A percentile compares a stretch with the other conserved stretches of the same genome.
phyloP scores from a whole-genome alignment of 495 filamentous ascomycete genomes.

The Neurospora pannonica region DNA sequence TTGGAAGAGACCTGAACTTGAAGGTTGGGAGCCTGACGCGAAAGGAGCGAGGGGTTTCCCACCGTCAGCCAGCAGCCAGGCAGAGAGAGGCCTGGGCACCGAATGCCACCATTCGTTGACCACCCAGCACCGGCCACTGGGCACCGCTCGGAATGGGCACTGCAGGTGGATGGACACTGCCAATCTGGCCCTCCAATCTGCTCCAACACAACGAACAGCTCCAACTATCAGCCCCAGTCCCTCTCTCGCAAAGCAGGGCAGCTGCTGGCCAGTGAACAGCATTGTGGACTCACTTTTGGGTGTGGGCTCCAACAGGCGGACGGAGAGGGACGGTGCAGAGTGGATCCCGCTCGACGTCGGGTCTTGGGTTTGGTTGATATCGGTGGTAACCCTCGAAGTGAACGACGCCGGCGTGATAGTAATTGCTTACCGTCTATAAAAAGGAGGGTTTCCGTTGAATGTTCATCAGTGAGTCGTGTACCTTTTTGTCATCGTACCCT shows the following conservation, averaged over 20 bases:
- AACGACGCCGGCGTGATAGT: not conserved
- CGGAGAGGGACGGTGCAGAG: not conserved
- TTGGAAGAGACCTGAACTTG: not conserved
- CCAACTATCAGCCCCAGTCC: not conserved
- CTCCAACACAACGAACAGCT: not conserved
- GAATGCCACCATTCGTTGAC: not conserved
- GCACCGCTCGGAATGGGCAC: not conserved
- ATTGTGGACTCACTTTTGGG: not conserved
- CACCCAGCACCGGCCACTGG: not conserved
- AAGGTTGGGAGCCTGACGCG: not conserved
- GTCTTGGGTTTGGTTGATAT: not conserved
- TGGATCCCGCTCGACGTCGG: not conserved
- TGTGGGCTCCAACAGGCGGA: not conserved
- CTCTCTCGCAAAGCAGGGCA: not conserved
- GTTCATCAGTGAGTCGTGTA: not conserved
- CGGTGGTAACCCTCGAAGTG: not conserved
- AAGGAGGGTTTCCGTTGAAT: not conserved
- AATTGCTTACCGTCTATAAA: not conserved
- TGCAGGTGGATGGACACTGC: not conserved
- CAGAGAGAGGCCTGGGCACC: not conserved
- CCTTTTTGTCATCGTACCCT: not conserved
- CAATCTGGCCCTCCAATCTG: not conserved
- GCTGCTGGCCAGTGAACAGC: not conserved
- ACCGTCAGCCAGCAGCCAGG: not conserved
- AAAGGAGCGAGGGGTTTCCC: not conserved